Conservation (phyloP, 257 asterid species). For the Nicotiana undulata region DNA sequence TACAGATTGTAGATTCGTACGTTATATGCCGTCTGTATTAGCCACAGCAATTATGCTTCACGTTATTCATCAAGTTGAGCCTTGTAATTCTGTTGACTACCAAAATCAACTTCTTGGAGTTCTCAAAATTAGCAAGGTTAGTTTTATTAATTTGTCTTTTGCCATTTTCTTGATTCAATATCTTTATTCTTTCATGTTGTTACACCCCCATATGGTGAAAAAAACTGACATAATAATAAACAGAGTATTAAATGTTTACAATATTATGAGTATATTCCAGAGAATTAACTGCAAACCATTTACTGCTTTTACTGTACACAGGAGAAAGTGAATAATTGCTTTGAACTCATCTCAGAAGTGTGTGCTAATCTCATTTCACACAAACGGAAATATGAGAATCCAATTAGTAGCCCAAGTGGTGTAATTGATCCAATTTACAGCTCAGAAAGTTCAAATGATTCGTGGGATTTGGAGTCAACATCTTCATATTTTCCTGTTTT, state of each 20-base stretch:
- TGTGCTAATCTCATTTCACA: slow-evolving; percentile 6
- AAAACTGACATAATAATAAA: not conserved
- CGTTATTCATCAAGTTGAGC: slow-evolving; percentile 56
- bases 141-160: not conserved
- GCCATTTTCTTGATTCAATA: not conserved
- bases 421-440: slow-evolving; percentile 27
- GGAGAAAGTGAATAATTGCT: slow-evolving; percentile 70
- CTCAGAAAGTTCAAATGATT: slow-evolving; percentile 37
- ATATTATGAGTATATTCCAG: not conserved
- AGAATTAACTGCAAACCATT: not conserved
- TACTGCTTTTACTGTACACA: slow-evolving; percentile 14
- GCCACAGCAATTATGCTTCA: slow-evolving; percentile 90
- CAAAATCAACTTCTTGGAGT: slow-evolving; percentile 64
- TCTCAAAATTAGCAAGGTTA: slow-evolving; percentile 66
- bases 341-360: slow-evolving; percentile 29
- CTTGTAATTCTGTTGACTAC: slow-evolving; percentile 40
- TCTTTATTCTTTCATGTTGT: not conserved
- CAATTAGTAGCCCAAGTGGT: slow-evolving; percentile 35
- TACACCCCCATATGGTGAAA: not conserved
- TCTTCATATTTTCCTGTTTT: slow-evolving; percentile 20
- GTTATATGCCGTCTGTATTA: slow-evolving; percentile 61
- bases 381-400: slow-evolving; percentile 38
- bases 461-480: slow-evolving; percentile 25
- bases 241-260: not conserved
- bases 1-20: slow-evolving; percentile 64